Evolutionary conservation across 208 protist genomes (phyloP).

Genomic region (Zelonia costaricensis): DNA sequence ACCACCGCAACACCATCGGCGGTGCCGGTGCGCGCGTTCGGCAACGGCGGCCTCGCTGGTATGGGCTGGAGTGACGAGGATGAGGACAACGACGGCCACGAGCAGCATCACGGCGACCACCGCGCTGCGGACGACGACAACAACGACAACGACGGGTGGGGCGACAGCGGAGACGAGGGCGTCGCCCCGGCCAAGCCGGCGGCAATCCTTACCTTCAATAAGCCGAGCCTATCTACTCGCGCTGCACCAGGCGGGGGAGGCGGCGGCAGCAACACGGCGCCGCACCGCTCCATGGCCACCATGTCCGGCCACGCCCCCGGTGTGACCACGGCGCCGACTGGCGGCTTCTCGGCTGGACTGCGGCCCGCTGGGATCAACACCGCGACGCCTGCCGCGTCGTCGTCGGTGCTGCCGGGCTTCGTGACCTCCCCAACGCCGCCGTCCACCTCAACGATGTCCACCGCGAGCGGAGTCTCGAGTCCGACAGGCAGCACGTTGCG

Average conservation of each 20-base stretch:
- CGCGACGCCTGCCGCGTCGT: background rate
- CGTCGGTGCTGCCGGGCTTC: background rate
- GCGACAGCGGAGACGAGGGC: background rate
- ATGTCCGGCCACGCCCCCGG: too few relatives aligned
- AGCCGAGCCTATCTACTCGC: too few relatives aligned
- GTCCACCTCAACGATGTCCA: background rate
- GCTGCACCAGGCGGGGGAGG: too few relatives aligned
- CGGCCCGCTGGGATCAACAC: too few relatives aligned
- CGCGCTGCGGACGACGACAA: too few relatives aligned
- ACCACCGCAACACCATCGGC: background rate
- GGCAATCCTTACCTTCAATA: too few relatives aligned
- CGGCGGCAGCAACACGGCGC: too few relatives aligned
- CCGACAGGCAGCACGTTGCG: background rate
- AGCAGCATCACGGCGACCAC: background rate
- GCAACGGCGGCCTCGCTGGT: background rate
- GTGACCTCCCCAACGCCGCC: background rate
- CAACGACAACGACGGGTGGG: constrained; percentile 10
- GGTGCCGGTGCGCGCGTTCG: too few relatives aligned
- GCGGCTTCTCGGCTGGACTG: too few relatives aligned
- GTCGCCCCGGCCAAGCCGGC: too few relatives aligned
- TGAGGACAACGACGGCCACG: constrained; percentile 7
- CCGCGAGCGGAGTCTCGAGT: background rate
- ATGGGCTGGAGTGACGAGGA: constrained; percentile 22
- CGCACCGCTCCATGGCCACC: too few relatives aligned
- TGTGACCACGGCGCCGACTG: too few relatives aligned